Base-by-base conservation (phyloP, 257 asterid species). In the Solanum chiquidenum region DNA sequence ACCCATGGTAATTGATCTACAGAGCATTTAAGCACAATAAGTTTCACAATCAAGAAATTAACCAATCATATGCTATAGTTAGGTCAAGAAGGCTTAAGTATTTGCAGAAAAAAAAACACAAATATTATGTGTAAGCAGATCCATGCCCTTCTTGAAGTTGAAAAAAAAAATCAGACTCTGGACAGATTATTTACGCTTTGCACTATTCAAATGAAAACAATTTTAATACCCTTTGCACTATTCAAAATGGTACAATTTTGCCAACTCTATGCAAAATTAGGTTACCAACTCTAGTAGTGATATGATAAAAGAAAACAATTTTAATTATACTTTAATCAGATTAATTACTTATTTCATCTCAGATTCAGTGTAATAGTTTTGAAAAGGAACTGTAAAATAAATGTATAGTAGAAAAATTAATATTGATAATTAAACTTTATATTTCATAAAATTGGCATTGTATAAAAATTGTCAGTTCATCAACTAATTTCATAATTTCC, bases 1-100 rank as follows among this genome's bases (percentile, higher is more conserved):
- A 92, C 87, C 94, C 99, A 96, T 96, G 20, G 89, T 86, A 66
- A 69, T 89, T 18, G 66, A 31, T 88, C 92, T 93, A 49, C 37
- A 86, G 31, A 34, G 34, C 35, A 86, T 55, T 9, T 27, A 72
- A 40, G 86, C 86, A 74, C 87, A 89, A 87, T 5, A 33, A 4
- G 35, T 60, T 64, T 35, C 82, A 89, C 73, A 35, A 72, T 31
- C 49, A 40, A 27, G 44, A 68, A 16, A 40, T 66, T 18, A 21
- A 38, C 60, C 34, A 27, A 38, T 35, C 82, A 74, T 72, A 72
- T 33, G 33, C 14, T 21, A 23, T 35, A 35, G 25, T 20, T n/a
- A 13, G 14, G 5, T 40, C 12, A 5, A 40, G 83, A 38, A n/a
- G 60, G 35, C n/a, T 7, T 1, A 40, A 1, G 55, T 75, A 23